Base-by-base conservation (phyloP, 2,329 filamentous ascomycete species). In the Exophiala spinifera region DNA sequence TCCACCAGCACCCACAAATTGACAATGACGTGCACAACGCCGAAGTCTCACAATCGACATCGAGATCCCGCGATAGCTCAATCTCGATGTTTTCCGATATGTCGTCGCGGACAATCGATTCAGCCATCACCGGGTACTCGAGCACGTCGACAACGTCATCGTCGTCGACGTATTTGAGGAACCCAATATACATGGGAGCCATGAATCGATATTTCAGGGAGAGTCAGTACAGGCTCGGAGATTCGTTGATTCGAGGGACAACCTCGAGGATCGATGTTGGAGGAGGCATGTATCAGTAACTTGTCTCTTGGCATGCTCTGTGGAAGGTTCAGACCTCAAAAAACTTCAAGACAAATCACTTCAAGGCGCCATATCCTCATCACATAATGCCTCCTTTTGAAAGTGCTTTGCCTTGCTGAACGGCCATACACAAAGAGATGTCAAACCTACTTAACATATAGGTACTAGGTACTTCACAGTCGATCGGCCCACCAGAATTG, bases 191-290 rank as follows among this genome's bases (percentile, higher is more conserved):
- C 20, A 56, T 59, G 46, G 53, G 56, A 11, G 42, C 28, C 15
- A 56, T 59, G 56, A 47, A 49, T 33, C 49, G 47, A 14, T 56
- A 53, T 23, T 56, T 59, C 42, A 46, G 56, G 23, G 46, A 53
- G 42, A 46, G 48, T 19, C 42, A 56, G 20, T 59, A 56, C 36
- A 53, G 49, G 33, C 53, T 56, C 14, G 53, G 53, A 19, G 56
- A 59, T 20, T 46, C 53, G 14, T 33, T 59, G 37, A 53, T 33
- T 15, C 17, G 40, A 46, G 17, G 19, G 42, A 28, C 49, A 33
- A 17, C 28, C 44, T 19, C 49, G 21, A 7, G 31, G 14, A 33
- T 49, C 31, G 39, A 39, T 11, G 37, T 52, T 10, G 49, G 43
- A 34, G 49, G 43, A 34, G 37, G 15, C 33, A 23, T 31, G 7